A percentile compares a stretch with the other conserved stretches of the same genome.
Evolutionary conservation across 1,139 yeast species (phyloP).

Genomic region (Debaryomyces singareniensis): DNA sequence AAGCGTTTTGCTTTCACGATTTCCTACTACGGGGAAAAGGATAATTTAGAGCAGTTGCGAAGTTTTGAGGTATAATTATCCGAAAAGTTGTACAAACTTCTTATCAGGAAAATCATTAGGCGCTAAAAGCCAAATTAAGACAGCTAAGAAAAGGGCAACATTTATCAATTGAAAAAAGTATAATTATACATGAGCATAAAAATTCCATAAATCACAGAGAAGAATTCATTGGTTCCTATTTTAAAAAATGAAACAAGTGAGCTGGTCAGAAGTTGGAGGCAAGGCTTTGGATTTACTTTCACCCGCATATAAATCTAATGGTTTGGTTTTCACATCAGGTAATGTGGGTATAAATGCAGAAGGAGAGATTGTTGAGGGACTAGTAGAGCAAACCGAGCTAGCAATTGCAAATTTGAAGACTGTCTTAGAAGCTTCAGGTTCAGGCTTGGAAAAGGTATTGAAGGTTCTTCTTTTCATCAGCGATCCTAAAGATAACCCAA

Average conservation of each 20-base stretch:
- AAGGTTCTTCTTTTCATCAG: slow-evolving; percentile 48
- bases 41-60: no score
- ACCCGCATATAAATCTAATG: slow-evolving; percentile 47
- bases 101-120: no score
- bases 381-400: slow-evolving; percentile 39
- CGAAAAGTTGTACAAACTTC: no score
- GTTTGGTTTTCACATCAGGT: slow-evolving; percentile 46
- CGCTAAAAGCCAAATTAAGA: no score
- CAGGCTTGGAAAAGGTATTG: slow-evolving; percentile 41
- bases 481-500: slow-evolving; percentile 36
- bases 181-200: no score
- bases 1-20: no score
- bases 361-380: slow-evolving; percentile 31
- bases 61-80: no score
- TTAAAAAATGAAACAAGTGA: slow-evolving; percentile 8
- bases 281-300: slow-evolving; percentile 27
- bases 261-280: slow-evolving; percentile 27
- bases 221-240: no score
- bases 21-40: no score
- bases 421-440: slow-evolving; percentile 41
- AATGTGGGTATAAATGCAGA: slow-evolving; percentile 27
- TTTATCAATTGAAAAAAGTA: no score
- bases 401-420: slow-evolving; percentile 40
- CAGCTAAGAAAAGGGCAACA: no score
- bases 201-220: no score